Evolutionary conservation across 345 rosid genomes (phyloP), one percentile per base, ranked within the genome.

Genomic region (Geranium rotundifolium): DNA sequence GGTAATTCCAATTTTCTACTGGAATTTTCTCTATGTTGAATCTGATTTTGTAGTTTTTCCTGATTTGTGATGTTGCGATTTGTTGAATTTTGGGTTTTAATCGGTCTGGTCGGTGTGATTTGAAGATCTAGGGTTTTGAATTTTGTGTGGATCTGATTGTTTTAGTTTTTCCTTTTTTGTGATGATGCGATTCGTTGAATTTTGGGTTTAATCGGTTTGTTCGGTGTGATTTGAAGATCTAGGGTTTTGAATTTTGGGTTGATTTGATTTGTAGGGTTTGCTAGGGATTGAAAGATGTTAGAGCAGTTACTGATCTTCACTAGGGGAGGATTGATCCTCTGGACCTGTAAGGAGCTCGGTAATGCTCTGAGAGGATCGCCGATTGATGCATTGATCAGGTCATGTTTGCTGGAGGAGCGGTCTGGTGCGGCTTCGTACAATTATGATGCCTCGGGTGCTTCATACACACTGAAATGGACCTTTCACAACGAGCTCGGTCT

Each of bases 391-490:
- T 69, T 93, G 77, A 93, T 93, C 68, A 73, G 95, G 7, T 93
- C 97, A 3, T 93, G 96, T 63, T 90, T 93, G 10, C 78, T 93
- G 77, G 97, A 93, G 90, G 99, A 93, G 62, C 89, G 97, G 54
- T 93, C 99, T 1, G 99, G 99, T 2, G 81, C 79, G 9, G 80
- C 85, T 5, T 88, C 85, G 0, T 93, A 70, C 60, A 85, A 83
- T 62, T 84, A 90, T 46, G 96, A 86, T 72, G 87, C 82, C 61
- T 83, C 91, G 0, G 95, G 97, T 59, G 87, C 90, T 34, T 71
- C 95, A n/a, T 90, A 93, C 68, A 93, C 96, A 63, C 92, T 93
- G 71, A 90, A 90, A 67, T 90, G 97, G 99, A 86, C 95, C 18
- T 93, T 93, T 69, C 91, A 90, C 72, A 93, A 90, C 7, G 96